A percentile compares a stretch with the other conserved stretches of the same genome.
Conservation (phyloP, 176 grass and related monocot species). For the Juncus inflexus region DNA sequence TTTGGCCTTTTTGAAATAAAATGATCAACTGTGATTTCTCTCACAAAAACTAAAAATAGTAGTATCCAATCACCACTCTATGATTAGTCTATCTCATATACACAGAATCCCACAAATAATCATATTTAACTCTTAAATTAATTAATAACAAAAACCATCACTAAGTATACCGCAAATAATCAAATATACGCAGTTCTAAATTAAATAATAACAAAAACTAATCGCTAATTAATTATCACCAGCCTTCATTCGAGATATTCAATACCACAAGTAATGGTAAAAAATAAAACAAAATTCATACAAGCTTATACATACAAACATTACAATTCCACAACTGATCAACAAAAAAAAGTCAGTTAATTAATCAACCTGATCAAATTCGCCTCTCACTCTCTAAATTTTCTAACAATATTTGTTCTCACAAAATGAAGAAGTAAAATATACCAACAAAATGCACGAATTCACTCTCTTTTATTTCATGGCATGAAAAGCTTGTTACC, state of each 20-base stretch:
- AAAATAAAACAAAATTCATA: constrained; percentile 13
- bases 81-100: constrained; percentile 23
- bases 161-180: constrained; percentile 5
- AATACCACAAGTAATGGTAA: not conserved
- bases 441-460: not conserved
- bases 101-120: constrained; percentile 31
- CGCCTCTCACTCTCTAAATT: constrained; percentile 12
- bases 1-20: constrained; percentile 11
- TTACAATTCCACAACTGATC: constrained; percentile 17
- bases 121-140: constrained; percentile 3
- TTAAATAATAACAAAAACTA: not conserved
- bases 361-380: constrained; percentile 1
- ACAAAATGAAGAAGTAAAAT: constrained; percentile 12
- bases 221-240: constrained; percentile 12
- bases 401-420: constrained; percentile 1
- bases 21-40: constrained; percentile 14
- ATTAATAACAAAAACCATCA: not conserved
- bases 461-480: constrained; percentile 27
- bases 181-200: no score
- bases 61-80: constrained; percentile 13
- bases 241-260: not conserved
- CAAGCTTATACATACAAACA: constrained; percentile 33
- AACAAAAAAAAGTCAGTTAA: constrained; percentile 21
- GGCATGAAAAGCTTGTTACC: constrained; percentile 81
- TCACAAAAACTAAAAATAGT: not conserved